Evolutionary conservation across 768 basidiomycete genomes (phyloP), one percentile per base, ranked within the genome.

Genomic region (Phlebiopsis gigantea): DNA sequence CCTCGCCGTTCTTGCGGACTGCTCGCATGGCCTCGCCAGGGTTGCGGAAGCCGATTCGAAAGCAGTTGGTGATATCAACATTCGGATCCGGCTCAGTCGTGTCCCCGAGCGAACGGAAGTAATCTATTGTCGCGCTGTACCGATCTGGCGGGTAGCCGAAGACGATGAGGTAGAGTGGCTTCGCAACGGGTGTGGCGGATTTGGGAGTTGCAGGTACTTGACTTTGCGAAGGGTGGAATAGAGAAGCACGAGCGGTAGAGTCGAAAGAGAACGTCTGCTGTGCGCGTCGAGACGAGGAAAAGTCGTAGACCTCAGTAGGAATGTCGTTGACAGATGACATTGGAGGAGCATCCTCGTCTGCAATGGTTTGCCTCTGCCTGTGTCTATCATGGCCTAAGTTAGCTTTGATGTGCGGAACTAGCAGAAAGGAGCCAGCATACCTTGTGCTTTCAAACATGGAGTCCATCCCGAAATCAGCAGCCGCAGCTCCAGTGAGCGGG

Each of bases 71-170:
- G 19, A 93, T 81, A 43, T 90, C 87, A 0, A 75, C 68, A 64
- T 85, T 81, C 9, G 79, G 79, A 46, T 90, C 84, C 0, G 86
- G 77, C 17, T 87, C 86, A 2, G 87, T 85, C 30, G 84, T 72
- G 14, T 82, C 81, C 7, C 89, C 90, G 21, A 95, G 71, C 1
- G 84, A 82, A 62, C 79, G 80, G 74, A 91, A 88, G 68, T 88
- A 88, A 63, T 88, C 87, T 15, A 81, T 82, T 0, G 87, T 83
- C 15, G 84, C 66, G 52, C 79, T 82, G 68, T 87, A 88, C 65
- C 84, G 84, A 69, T 93, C 88, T 29, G 82, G 75, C 5, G 93
- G 91, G 67, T 93, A 95, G n/a, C 93, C 93, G 59, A 92, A 95
- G 51, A 95, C 83, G 64, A 93, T 76, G 31, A 95, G 76, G 64